Conservation (phyloP, 805 yeast species). For the Saccharomycopsis guyanensis region DNA sequence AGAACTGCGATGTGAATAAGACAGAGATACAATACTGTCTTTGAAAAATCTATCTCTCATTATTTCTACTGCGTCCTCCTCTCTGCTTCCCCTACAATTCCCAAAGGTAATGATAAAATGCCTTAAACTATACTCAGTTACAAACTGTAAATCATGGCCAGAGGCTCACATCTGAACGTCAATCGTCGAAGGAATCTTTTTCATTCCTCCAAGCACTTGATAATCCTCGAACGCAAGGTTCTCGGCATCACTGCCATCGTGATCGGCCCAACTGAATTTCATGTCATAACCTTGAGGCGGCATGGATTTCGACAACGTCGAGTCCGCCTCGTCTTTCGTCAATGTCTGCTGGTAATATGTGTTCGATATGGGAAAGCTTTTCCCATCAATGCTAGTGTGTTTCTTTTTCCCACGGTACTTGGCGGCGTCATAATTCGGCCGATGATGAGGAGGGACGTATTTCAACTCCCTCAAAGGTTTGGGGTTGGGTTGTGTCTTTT, state of each 20-base stretch:
- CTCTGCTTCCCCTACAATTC: too few species aligned
- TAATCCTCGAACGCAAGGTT: constrained; percentile 2
- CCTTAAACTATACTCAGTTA: too few species aligned
- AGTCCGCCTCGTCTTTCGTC: not conserved
- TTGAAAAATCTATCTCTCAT: too few species aligned
- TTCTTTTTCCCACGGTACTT: constrained; percentile 8
- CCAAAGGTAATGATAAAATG: too few species aligned
- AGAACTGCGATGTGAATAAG: too few species aligned
- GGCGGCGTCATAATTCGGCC: constrained; percentile 20
- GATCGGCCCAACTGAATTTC: constrained; percentile 14
- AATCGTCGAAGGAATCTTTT: constrained; percentile 8
- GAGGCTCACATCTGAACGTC: constrained; percentile 7
- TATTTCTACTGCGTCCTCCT: too few species aligned
- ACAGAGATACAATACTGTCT: too few species aligned
- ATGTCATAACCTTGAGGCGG: constrained; percentile 4
- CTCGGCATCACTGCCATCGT: constrained; percentile 4
- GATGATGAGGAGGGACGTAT: constrained; percentile 21
- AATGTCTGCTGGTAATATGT: too few species aligned
- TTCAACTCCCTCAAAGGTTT: not conserved
- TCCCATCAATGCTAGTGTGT: not conserved
- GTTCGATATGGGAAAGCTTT: not conserved
- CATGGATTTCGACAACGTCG: not conserved
- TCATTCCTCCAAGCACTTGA: not conserved
- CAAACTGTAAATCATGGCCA: too few species aligned
- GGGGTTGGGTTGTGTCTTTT: constrained; percentile 1